phyloP scores from a whole-genome alignment of 805 yeast species.

The Saccharomycodes ludwigii region DNA sequence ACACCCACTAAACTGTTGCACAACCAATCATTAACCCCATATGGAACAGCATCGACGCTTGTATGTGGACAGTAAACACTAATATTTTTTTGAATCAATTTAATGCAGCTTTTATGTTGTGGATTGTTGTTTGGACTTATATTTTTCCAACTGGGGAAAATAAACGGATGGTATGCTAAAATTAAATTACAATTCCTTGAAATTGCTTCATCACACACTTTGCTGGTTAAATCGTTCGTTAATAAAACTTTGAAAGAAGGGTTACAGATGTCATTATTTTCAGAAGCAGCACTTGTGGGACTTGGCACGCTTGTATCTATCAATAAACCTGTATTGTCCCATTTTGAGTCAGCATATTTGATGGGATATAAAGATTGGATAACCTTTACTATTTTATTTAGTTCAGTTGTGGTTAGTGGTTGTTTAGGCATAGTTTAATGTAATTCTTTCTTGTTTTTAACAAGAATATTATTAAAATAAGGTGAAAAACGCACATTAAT shows the following conservation, averaged over 20 bases:
- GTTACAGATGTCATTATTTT: conserved; percentile 13
- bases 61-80: conserved; percentile 95
- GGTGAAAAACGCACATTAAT: too few species aligned
- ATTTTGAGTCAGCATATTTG: conserved; percentile 67
- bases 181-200: conserved; percentile 39
- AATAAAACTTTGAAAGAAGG: conserved; percentile 45
- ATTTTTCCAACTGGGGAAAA: conserved; percentile 75
- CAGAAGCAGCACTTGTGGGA: conserved; percentile 6
- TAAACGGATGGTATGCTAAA: conserved; percentile 89
- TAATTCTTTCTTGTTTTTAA: too few species aligned
- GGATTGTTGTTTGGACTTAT: conserved; percentile 51
- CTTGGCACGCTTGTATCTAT: conserved; percentile 47
- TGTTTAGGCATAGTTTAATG: too few species aligned
- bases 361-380: conserved; percentile 74
- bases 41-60: conserved; percentile 80
- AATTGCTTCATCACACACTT: conserved; percentile 82
- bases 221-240: conserved; percentile 73
- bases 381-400: conserved; percentile 34
- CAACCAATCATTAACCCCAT: conserved; percentile 95
- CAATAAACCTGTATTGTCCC: conserved; percentile 94
- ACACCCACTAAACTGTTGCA: conserved; percentile 42
- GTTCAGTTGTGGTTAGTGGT: conserved; percentile 17
- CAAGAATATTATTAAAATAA: too few species aligned
- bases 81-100: conserved; percentile 62
- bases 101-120: conserved; percentile 68